Conservation (phyloP, 2,329 filamentous ascomycete genomes). For the Dactylellina leptospora region DNA sequence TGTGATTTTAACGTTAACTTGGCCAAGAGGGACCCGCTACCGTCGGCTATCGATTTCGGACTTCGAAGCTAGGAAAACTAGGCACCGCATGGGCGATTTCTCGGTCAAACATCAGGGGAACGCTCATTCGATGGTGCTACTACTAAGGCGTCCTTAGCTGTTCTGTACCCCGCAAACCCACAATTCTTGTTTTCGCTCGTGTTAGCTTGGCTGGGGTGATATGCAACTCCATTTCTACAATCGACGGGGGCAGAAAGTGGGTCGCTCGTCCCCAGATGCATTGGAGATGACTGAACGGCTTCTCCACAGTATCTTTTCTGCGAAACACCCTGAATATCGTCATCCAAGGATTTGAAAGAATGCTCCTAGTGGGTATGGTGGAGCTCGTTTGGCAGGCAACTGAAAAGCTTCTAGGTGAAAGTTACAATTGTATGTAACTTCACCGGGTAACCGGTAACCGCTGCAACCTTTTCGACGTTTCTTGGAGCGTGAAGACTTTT, state of each 20-base stretch:
- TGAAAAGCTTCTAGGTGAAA: not conserved
- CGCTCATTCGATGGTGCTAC: constrained; percentile 7
- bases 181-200: constrained; percentile 48
- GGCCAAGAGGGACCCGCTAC: constrained; percentile 7
- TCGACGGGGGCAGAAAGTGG: constrained; percentile 27
- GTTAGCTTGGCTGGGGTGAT: constrained; percentile 33
- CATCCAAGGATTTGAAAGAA: constrained; percentile 27
- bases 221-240: constrained; percentile 29
- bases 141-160: constrained; percentile 17
- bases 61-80: not conserved
- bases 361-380: constrained; percentile 22
- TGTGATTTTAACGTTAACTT: too few species aligned
- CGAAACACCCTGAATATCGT: constrained; percentile 42
- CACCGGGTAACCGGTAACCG: not conserved
- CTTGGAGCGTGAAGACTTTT: not conserved
- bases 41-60: constrained; percentile 45
- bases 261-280: constrained; percentile 9
- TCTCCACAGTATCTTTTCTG: not conserved
- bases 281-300: not conserved
- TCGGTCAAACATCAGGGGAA: constrained; percentile 3
- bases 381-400: constrained; percentile 48
- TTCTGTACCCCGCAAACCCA: constrained; percentile 43
- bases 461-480: not conserved
- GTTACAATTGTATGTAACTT: not conserved
- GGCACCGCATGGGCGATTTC: constrained; percentile 12